A percentile compares a stretch with the other conserved stretches of the same genome.
Conservation (phyloP, 306 rosid genomes). For the Lablab purpureus region DNA sequence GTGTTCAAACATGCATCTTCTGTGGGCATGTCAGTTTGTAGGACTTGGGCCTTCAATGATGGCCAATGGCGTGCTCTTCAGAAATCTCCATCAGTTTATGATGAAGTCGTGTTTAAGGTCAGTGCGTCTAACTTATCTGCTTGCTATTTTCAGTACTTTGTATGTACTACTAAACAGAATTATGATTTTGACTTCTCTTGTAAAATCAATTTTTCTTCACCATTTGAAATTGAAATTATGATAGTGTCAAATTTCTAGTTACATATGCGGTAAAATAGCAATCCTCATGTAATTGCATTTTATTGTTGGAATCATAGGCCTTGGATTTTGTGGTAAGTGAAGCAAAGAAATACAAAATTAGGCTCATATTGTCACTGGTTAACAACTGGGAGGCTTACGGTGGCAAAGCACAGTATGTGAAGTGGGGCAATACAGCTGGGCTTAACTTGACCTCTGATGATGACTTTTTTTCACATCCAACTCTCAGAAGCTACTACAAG, state of each 20-base stretch:
- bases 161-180: not conserved
- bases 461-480: constrained; percentile 86
- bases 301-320: constrained; percentile 57
- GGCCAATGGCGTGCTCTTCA: constrained; percentile 98
- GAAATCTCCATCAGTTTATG: constrained; percentile 80
- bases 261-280: constrained; percentile 4
- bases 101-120: constrained; percentile 86
- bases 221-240: constrained; percentile 14
- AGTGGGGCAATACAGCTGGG: constrained; percentile 94
- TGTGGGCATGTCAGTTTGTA: constrained; percentile 82
- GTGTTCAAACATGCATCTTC: constrained; percentile 80
- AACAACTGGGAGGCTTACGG: constrained; percentile 99
- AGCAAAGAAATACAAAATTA: constrained; percentile 84
- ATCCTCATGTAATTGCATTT: constrained; percentile 16
- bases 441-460: constrained; percentile 84
- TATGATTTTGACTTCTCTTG: not conserved
- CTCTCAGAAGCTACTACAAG: constrained; percentile 83
- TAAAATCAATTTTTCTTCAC: not conserved
- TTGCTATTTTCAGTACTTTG: not conserved
- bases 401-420: constrained; percentile 92
- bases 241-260: not conserved
- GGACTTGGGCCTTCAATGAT: constrained; percentile 99
- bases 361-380: constrained; percentile 76
- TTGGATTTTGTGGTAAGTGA: constrained; percentile 92
- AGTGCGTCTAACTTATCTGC: not conserved